These are phyloP conservation scores for Penicillium palitans DNA, from an alignment of 2,329 filamentous ascomycete species.

Conservation along the genomic window DNA sequence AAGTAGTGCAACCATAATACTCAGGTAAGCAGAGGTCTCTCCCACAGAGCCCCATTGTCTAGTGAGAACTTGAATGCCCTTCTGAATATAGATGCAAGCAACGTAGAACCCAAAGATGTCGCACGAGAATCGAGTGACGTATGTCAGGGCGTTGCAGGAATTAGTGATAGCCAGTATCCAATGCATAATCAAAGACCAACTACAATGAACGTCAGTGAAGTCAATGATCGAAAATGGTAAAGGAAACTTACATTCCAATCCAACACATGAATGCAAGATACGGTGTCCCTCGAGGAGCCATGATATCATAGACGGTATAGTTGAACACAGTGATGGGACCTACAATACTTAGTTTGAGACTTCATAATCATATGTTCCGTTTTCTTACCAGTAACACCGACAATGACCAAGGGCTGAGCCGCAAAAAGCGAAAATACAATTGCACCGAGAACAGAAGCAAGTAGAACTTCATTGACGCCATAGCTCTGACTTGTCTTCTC, in stretches of 20 bases:
- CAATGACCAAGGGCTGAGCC: conserved; percentile 84
- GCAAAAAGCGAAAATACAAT: conserved; percentile 78
- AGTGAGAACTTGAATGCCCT: conserved; percentile 81
- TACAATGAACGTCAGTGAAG: conserved; percentile 35
- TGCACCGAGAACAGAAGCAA: conserved; percentile 78
- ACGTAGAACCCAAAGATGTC: conserved; percentile 95
- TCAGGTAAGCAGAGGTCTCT: conserved; percentile 70
- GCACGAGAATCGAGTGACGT: conserved; percentile 87
- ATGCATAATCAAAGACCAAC: conserved; percentile 82
- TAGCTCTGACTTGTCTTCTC: conserved; percentile 81
- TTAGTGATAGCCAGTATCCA: conserved; percentile 82
- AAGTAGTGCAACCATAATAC: conserved; percentile 71
- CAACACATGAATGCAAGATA: conserved; percentile 91
- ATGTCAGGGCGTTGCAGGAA: conserved; percentile 82
- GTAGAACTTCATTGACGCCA: conserved; percentile 87
- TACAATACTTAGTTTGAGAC: conserved; percentile 27
- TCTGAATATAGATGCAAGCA: conserved; percentile 87
- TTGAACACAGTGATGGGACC: conserved; percentile 93
- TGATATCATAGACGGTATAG: conserved; percentile 90
- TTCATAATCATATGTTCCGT: not conserved
- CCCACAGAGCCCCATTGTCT: conserved; percentile 64
- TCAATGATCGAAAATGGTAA: not conserved
- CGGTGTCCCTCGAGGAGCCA: conserved; percentile 71
- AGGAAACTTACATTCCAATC: conserved; percentile 69
- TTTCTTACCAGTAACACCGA: conserved; percentile 72